phyloP scores from a whole-genome alignment of 2,329 filamentous ascomycete species.

The Colletotrichum sp. region DNA sequence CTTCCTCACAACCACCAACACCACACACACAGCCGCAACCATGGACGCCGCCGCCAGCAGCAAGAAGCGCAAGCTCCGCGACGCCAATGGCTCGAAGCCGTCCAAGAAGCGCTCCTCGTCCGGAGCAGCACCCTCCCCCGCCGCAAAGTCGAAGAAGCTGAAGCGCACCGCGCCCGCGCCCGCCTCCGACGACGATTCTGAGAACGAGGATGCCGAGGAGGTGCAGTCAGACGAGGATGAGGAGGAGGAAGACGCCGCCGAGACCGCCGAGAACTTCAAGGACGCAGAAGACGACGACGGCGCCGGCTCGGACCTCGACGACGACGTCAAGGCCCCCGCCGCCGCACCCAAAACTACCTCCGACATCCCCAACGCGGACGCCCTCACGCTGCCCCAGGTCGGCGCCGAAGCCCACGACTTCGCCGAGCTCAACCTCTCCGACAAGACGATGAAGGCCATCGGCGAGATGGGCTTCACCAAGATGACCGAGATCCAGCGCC shows the following conservation, averaged over 20 bases:
- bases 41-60: constrained; percentile 31
- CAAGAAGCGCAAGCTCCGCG: constrained; percentile 50
- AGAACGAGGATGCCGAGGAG: constrained; percentile 28
- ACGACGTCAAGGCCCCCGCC: constrained; percentile 19
- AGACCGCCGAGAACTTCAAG: constrained; percentile 27
- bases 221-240: constrained; percentile 17
- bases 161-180: constrained; percentile 38
- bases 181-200: constrained; percentile 24
- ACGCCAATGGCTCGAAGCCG: constrained; percentile 32
- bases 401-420: constrained; percentile 73
- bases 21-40: neutral
- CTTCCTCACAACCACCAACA: constrained; percentile 15
- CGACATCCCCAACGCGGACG: constrained; percentile 42
- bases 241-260: constrained; percentile 31
- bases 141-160: constrained; percentile 46
- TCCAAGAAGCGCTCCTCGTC: constrained; percentile 35
- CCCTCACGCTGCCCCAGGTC: constrained; percentile 59
- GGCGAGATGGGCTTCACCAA: constrained; percentile 89
- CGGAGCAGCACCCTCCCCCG: constrained; percentile 26
- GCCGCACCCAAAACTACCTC: constrained; percentile 28
- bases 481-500: constrained; percentile 94
- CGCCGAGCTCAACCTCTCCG: constrained; percentile 81
- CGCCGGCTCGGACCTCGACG: constrained; percentile 26
- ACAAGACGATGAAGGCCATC: constrained; percentile 88
- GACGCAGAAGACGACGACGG: constrained; percentile 31